Base-by-base conservation (phyloP, 495 filamentous ascomycete genomes). In the Xylaria intraflava region DNA sequence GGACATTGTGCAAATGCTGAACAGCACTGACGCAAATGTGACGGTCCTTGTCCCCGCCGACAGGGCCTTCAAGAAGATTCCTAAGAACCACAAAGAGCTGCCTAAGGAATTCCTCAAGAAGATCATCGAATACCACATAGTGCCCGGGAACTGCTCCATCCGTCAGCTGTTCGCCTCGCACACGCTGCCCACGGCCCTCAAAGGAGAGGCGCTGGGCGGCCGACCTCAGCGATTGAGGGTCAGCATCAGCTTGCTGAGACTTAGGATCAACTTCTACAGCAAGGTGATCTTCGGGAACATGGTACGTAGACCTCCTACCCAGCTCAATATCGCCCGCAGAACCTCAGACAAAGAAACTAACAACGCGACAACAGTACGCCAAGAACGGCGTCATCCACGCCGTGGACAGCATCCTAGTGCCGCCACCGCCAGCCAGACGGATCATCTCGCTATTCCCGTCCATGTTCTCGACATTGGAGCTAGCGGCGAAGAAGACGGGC, bases 21-120 rank as follows among this genome's bases (percentile, higher is more conserved):
- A 91, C 60, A 76, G 80, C 57, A 89, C 83, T 6, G 61, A 74
- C 20, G 68, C 76, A 16, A 90, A 93, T 61, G 77, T 84, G 62
- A 95, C 90, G 3, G 65, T 90, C 55, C 93, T 96, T 59, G 85
- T 87, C 19, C 89, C 90, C 2, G 83, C 80, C 3, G 83, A 95
- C 67, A 68, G 69, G 30, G 89, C 87, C 23, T 87, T 93, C 51
- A 78, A 84, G 45, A 82, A 82, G 66, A 75, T 90, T 53, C 83
- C 80, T 6, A 30, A 51, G 12, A 2, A 71, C 44, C 42, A 46
- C 23, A 47, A 66, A 56, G 77, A 82, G 49, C 76, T 78, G 0
- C 76, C 80, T 3, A 82, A 83, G 60, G 83, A 87, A 59, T 66
- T 85, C 48, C 59, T 93, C 54, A 79, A 83, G 63, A 72, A 76